A percentile compares a stretch with the other conserved stretches of the same genome.
phyloP scores from a whole-genome alignment of 306 rosid species.

The Aeschynomene evenia region DNA sequence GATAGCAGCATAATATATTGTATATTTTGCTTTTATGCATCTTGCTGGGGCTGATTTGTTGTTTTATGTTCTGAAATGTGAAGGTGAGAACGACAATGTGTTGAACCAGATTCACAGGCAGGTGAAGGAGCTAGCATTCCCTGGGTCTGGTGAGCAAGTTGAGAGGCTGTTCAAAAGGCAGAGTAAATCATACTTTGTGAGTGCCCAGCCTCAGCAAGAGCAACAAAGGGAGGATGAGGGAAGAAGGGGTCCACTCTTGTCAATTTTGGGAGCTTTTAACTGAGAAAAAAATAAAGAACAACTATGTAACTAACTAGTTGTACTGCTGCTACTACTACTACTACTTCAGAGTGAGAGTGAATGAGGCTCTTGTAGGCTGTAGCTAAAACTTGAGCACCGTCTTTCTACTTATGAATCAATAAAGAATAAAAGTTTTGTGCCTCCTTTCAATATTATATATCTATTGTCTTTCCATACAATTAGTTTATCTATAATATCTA shows the following conservation, averaged over 20 bases:
- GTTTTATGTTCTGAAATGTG: neutral
- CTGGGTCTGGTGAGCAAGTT: constrained; percentile 27
- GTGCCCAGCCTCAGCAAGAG: constrained; percentile 22
- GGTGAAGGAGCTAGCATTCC: constrained; percentile 33
- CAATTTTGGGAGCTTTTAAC: constrained; percentile 21
- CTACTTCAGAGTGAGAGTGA: too few species aligned
- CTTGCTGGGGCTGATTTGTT: neutral
- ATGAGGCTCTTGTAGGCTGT: neutral
- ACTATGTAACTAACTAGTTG: neutral
- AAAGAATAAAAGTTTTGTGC: neutral
- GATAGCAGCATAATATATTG: neutral
- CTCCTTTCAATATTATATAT: neutral
- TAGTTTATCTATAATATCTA: neutral
- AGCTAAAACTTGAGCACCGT: neutral
- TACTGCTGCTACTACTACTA: too few species aligned
- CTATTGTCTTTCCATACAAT: neutral
- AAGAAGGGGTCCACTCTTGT: constrained; percentile 1
- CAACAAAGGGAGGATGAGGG: neutral
- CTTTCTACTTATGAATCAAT: constrained; percentile 15
- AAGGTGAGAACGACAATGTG: constrained; percentile 41
- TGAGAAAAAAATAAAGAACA: constrained; percentile 15
- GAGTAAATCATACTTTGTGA: constrained; percentile 36
- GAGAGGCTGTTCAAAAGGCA: constrained; percentile 33
- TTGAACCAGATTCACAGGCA: constrained; percentile 28
- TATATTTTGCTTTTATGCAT: neutral